These are phyloP conservation scores for Lepraria neglecta DNA, from an alignment of 495 filamentous ascomycete genomes.

Conservation along the genomic window DNA sequence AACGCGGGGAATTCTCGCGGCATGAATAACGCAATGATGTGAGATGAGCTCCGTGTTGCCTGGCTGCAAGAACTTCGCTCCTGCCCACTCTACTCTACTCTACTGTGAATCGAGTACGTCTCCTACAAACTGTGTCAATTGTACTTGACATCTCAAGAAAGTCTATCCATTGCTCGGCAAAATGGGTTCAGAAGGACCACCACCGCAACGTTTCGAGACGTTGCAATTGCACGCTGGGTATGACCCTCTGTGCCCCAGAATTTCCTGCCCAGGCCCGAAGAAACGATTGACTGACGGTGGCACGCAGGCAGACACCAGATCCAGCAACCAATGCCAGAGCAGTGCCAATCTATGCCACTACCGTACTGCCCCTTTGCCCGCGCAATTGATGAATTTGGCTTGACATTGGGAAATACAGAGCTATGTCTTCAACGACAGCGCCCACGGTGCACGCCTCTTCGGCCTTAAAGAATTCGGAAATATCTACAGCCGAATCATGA, in stretches of 20 bases:
- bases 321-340: slow-evolving; percentile 82
- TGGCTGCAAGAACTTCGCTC: not conserved
- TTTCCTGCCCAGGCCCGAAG: not conserved
- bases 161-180: not conserved
- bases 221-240: slow-evolving; percentile 96
- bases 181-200: slow-evolving; percentile 19
- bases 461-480: slow-evolving; percentile 98
- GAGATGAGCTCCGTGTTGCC: not conserved
- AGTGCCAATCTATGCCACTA: slow-evolving; percentile 93
- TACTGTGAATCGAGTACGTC: too few relatives aligned
- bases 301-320: slow-evolving; percentile 71
- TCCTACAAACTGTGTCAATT: not conserved
- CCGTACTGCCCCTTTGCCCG: slow-evolving; percentile 46
- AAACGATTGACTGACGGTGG: slow-evolving; percentile 18
- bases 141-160: not conserved
- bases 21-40: slow-evolving; percentile 1
- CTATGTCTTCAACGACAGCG: slow-evolving; percentile 92
- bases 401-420: slow-evolving; percentile 47
- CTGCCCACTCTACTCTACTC: not conserved
- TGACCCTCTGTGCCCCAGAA: slow-evolving; percentile 11
- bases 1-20: not conserved
- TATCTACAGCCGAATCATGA: slow-evolving; percentile 98
- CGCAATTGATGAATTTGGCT: not conserved
- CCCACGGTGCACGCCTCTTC: slow-evolving; percentile 92
- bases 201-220: slow-evolving; percentile 64